These are phyloP conservation scores for Monascus purpureus DNA, from an alignment of 495 filamentous ascomycete species.

Conservation along the genomic window DNA sequence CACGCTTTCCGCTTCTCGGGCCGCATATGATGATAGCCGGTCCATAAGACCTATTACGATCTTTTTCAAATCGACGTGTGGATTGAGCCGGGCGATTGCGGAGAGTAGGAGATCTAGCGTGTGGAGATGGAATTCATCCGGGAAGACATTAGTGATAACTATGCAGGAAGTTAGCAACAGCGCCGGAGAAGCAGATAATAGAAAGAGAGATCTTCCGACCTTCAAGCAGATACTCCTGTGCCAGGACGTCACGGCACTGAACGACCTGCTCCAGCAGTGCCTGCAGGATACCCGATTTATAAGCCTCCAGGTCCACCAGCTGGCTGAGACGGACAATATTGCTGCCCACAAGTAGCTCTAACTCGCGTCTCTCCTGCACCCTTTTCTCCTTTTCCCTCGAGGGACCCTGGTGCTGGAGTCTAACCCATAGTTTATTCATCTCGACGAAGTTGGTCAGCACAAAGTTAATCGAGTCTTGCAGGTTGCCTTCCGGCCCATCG, in stretches of 20 bases:
- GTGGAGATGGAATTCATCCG: constrained; percentile 94
- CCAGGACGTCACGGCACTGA: constrained; percentile 90
- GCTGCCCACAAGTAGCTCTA: constrained; percentile 89
- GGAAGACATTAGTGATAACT: constrained; percentile 98
- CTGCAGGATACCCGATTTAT: constrained; percentile 79
- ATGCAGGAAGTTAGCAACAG: constrained; percentile 12
- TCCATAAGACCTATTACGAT: constrained; percentile 99
- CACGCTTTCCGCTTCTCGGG: constrained; percentile 67
- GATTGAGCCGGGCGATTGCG: constrained; percentile 81
- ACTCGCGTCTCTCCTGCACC: constrained; percentile 86
- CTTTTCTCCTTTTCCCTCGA: constrained; percentile 86
- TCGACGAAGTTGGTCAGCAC: constrained; percentile 97
- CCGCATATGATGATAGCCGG: constrained; percentile 80
- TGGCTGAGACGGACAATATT: constrained; percentile 93
- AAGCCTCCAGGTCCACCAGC: constrained; percentile 83
- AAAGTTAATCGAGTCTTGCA: constrained; percentile 95
- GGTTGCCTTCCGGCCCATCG: constrained; percentile 87
- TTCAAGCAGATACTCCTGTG: constrained; percentile 94
- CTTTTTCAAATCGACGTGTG: constrained; percentile 91
- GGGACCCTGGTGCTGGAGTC: constrained; percentile 92
- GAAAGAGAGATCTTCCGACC: constrained; percentile 24
- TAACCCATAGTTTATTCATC: constrained; percentile 99
- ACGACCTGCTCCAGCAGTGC: constrained; percentile 93
- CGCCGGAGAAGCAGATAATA: not conserved
- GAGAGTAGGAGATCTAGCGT: constrained; percentile 88